Evolutionary conservation across 1,139 yeast genomes (phyloP).

Genomic region (Magnusiomyces magnusii): DNA sequence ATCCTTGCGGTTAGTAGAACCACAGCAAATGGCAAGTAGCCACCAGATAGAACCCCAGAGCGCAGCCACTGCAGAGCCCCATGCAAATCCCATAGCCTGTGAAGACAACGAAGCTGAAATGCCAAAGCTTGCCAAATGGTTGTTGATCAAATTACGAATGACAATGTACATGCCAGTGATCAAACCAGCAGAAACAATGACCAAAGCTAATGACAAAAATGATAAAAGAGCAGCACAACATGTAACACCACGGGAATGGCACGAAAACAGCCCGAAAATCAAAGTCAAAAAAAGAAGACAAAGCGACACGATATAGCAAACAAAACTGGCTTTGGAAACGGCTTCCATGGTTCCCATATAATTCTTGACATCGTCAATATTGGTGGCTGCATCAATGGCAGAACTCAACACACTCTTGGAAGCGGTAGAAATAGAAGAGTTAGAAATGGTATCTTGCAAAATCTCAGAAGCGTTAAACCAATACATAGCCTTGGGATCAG

Average conservation of each 20-base stretch:
- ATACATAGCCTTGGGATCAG: constrained; percentile 40
- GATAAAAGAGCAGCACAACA: constrained; percentile 28
- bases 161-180: constrained; percentile 41
- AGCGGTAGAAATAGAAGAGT: constrained; percentile 21
- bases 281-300: constrained; percentile 37
- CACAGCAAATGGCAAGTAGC: constrained; percentile 39
- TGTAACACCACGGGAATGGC: constrained; percentile 33
- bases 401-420: constrained; percentile 28
- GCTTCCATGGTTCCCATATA: constrained; percentile 34
- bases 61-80: constrained; percentile 41
- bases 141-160: constrained; percentile 36
- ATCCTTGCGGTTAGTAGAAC: constrained; percentile 26
- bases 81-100: constrained; percentile 37
- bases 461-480: constrained; percentile 55
- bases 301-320: constrained; percentile 41
- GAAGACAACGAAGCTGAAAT: constrained; percentile 36
- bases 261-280: constrained; percentile 37
- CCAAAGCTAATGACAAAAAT: constrained; percentile 26
- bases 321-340: constrained; percentile 42
- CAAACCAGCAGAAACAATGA: constrained; percentile 35
- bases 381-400: constrained; percentile 21
- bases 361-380: constrained; percentile 19
- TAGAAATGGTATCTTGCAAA: constrained; percentile 39
- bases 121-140: constrained; percentile 33
- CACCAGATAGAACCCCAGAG: constrained; percentile 37